A percentile compares a stretch with the other conserved stretches of the same genome.
Conservation (phyloP, 2,329 filamentous ascomycete genomes). For the Atkinsonella hypoxylon region DNA sequence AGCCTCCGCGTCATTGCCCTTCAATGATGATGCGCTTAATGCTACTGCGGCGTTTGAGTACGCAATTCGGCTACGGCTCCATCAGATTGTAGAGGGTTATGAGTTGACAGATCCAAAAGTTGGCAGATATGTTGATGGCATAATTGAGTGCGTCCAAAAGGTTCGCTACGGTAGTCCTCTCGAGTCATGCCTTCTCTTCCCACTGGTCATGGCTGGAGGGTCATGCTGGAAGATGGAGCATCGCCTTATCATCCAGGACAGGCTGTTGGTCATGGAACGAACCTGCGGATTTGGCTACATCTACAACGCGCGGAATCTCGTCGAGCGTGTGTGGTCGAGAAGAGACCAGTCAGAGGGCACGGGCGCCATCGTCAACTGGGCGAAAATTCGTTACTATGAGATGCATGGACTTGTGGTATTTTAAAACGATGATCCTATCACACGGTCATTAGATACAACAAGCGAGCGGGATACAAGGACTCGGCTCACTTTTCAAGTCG, state of each 20-base stretch:
- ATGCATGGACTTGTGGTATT: conserved; percentile 24
- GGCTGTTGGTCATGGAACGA: conserved; percentile 31
- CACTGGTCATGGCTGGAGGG: conserved; percentile 29
- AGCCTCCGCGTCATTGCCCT: conserved; percentile 11
- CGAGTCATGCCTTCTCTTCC: conserved; percentile 28
- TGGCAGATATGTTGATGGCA: conserved; percentile 19
- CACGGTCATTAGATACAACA: background rate
- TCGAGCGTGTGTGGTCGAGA: conserved; percentile 27
- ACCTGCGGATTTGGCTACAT: conserved; percentile 31
- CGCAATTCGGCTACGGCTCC: conserved; percentile 28
- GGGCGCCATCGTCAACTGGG: conserved; percentile 21
- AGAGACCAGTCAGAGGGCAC: conserved; percentile 17
- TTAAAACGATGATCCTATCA: conserved; percentile 7
- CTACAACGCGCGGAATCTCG: conserved; percentile 25
- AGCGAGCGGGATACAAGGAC: background rate
- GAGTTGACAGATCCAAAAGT: conserved; percentile 22
- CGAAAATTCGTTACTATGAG: conserved; percentile 22
- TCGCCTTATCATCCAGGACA: conserved; percentile 25
- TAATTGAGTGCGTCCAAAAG: conserved; percentile 24
- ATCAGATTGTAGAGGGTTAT: conserved; percentile 31
- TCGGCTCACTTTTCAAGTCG: background rate
- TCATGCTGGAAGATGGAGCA: conserved; percentile 24
- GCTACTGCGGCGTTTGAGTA: conserved; percentile 28
- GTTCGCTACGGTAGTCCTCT: conserved; percentile 29
- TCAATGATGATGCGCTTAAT: conserved; percentile 18